Conservation (phyloP, 805 yeast species). For the Barnettozyma botsteinii region DNA sequence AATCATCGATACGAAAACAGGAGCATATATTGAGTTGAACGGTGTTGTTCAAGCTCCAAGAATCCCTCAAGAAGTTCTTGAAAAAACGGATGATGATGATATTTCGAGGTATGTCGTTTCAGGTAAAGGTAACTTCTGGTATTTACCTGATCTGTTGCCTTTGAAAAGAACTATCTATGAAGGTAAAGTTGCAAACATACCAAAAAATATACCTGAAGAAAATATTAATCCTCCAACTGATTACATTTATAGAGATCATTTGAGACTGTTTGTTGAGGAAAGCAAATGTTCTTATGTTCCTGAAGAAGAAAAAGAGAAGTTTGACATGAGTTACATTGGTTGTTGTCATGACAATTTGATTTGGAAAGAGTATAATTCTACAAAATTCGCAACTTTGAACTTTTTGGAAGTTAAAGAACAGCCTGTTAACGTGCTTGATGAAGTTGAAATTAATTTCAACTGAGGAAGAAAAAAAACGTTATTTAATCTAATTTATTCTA, state of each 20-base stretch:
- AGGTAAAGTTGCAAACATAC: conserved; percentile 46
- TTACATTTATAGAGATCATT: conserved; percentile 31
- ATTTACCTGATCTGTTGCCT: conserved; percentile 44
- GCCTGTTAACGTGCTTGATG: conserved; percentile 22
- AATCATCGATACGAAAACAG: conserved; percentile 55
- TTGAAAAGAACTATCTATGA: conserved; percentile 52
- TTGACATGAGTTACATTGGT: conserved; percentile 33
- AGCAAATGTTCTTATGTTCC: conserved; percentile 36
- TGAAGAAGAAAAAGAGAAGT: conserved; percentile 32
- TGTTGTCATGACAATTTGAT: conserved; percentile 36
- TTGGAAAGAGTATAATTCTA: conserved; percentile 34
- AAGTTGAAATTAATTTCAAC: conserved; percentile 13
- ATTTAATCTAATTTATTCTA: no score
- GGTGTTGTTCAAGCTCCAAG: conserved; percentile 33
- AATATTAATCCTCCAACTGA: conserved; percentile 26
- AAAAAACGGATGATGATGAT: conserved; percentile 9
- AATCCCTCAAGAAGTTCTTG: conserved; percentile 15
- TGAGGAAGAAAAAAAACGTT: not conserved
- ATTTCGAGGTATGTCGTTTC: conserved; percentile 28
- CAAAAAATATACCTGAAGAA: conserved; percentile 36
- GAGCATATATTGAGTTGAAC: conserved; percentile 52
- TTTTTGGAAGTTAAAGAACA: conserved; percentile 13
- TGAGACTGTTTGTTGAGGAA: conserved; percentile 34
- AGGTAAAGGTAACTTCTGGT: conserved; percentile 42
- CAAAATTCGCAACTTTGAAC: conserved; percentile 23